Evolutionary conservation across 2,329 filamentous ascomycete species (phyloP).

Genomic region (Albophoma yamanashiensis): DNA sequence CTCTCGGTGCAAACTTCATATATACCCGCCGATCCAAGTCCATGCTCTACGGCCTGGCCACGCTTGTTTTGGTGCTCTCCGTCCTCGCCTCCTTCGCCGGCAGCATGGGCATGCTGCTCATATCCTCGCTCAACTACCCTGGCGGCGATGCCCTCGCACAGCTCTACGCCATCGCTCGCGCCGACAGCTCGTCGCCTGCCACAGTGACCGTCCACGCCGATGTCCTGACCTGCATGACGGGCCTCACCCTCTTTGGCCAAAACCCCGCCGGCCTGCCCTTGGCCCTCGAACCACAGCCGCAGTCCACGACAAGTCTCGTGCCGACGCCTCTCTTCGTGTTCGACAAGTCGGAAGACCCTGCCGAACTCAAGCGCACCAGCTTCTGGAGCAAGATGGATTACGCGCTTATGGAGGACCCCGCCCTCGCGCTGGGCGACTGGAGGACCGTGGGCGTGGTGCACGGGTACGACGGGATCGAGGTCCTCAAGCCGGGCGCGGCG

Average conservation of each 20-base stretch:
- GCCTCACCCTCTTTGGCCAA: conserved; percentile 55
- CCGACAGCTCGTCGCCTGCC: conserved; percentile 9
- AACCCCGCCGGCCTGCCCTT: conserved; percentile 27
- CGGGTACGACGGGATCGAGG: conserved; percentile 48
- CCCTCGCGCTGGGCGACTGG: conserved; percentile 39
- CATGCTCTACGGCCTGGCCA: conserved; percentile 40
- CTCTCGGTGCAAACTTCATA: conserved; percentile 62
- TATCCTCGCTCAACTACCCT: conserved; percentile 88
- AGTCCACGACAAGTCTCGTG: conserved; percentile 8
- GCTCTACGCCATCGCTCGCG: conserved; percentile 26
- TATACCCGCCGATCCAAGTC: conserved; percentile 56
- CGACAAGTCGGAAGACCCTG: conserved; percentile 52
- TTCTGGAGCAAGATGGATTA: conserved; percentile 61
- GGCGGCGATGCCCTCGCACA: conserved; percentile 67
- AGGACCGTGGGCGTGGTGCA: conserved; percentile 44
- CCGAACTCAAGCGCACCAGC: conserved; percentile 28
- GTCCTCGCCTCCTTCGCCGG: conserved; percentile 47
- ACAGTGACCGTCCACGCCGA: conserved; percentile 47
- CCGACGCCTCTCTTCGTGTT: conserved; percentile 27
- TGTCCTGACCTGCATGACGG: conserved; percentile 60
- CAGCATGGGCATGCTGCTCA: conserved; percentile 57
- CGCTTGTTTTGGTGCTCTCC: conserved; percentile 46
- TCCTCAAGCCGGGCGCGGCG: conserved; percentile 38
- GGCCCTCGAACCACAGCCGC: conserved; percentile 10
- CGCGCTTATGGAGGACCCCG: conserved; percentile 43